These are phyloP conservation scores for Lactuca saligna DNA, from an alignment of 129 eudicot species.

Conservation along the genomic window DNA sequence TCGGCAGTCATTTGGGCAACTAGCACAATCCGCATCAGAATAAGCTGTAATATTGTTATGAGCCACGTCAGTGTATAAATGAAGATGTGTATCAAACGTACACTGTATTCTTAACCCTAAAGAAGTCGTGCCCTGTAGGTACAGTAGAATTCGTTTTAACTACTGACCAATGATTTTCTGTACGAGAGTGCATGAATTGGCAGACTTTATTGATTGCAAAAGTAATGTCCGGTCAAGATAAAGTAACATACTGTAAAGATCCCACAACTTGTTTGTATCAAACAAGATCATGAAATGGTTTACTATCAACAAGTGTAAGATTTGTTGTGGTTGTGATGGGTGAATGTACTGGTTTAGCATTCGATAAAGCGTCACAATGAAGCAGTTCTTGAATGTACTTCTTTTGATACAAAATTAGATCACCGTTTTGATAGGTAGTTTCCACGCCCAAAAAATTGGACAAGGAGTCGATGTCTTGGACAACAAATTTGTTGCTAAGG, in stretches of 20 bases:
- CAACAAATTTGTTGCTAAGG: background rate
- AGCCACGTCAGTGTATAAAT: too few relatives aligned
- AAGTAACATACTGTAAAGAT: background rate
- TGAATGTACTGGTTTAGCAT: too few relatives aligned
- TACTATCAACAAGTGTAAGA: too few relatives aligned
- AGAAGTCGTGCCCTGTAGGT: too few relatives aligned
- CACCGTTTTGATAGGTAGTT: background rate
- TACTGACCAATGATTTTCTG: background rate
- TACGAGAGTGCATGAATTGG: slow-evolving; percentile 7
- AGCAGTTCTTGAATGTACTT: background rate
- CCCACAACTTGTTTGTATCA: background rate
- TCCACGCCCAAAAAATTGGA: background rate
- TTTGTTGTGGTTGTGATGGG: too few relatives aligned
- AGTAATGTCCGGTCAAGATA: background rate
- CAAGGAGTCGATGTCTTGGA: background rate
- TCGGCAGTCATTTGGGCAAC: too few relatives aligned
- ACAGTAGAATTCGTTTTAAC: background rate
- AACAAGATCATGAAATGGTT: background rate
- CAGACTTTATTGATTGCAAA: background rate
- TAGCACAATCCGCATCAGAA: too few relatives aligned
- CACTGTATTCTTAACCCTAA: too few relatives aligned
- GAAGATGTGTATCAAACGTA: too few relatives aligned
- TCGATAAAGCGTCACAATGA: too few relatives aligned
- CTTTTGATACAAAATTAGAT: background rate
- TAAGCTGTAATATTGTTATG: too few relatives aligned